A percentile compares a stretch with the other conserved stretches of the same genome.
phyloP scores from a whole-genome alignment of 352 stramenopile species.

The Pythium rhizo-oryzae region DNA sequence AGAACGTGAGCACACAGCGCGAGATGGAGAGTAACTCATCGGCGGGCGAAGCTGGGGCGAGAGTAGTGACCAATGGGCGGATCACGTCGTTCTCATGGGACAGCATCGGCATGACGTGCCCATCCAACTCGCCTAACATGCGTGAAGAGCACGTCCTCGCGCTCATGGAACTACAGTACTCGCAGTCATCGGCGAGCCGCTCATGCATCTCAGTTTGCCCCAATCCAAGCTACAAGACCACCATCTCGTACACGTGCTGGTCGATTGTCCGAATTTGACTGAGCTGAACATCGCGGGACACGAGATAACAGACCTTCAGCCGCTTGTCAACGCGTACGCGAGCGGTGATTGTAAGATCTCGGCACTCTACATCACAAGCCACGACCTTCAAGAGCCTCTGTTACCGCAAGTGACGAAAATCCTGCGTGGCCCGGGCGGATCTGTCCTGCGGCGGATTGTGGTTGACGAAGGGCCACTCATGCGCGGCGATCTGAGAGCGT shows the following conservation, averaged over 20 bases:
- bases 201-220: neutral
- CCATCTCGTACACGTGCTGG: neutral
- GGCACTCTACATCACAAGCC: neutral
- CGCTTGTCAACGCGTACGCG: neutral
- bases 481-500: neutral
- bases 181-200: conserved; percentile 1
- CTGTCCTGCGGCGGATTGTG: neutral
- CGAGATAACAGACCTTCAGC: neutral
- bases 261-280: conserved; percentile 4
- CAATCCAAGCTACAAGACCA: neutral
- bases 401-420: neutral
- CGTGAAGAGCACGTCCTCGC: neutral
- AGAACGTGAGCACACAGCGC: neutral
- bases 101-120: neutral
- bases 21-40: neutral
- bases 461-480: neutral
- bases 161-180: conserved; percentile 1
- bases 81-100: conserved; percentile 6
- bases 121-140: neutral
- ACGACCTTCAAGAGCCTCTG: neutral
- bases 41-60: too few relatives aligned
- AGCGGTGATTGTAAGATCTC: conserved; percentile 5
- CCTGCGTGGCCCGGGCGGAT: neutral
- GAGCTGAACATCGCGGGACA: conserved; percentile 1
- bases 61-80: neutral